phyloP scores from a whole-genome alignment of 345 rosid genomes.

The Melaleuca quinquenervia region DNA sequence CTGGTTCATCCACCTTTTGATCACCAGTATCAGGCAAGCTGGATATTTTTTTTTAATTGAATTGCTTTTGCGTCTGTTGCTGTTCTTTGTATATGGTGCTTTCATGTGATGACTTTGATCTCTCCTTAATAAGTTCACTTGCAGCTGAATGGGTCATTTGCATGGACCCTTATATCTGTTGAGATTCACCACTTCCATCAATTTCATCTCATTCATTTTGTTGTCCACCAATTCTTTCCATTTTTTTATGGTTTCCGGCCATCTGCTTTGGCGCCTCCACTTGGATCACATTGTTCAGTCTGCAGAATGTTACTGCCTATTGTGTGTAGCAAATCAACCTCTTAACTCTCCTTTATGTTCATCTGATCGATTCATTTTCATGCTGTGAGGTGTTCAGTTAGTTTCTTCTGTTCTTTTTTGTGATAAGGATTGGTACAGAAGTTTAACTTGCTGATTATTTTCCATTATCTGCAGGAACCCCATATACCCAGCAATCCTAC shows the following conservation, averaged over 20 bases:
- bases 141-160: background rate
- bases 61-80: background rate
- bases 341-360: background rate
- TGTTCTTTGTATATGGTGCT: background rate
- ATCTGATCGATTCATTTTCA: background rate
- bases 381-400: background rate
- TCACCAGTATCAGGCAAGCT: background rate
- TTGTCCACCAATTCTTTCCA: background rate
- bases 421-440: background rate
- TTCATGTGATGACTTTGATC: background rate
- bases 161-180: background rate
- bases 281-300: background rate
- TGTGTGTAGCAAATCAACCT: background rate
- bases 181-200: background rate
- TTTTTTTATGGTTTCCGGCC: background rate
- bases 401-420: background rate
- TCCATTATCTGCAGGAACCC: conserved; percentile 53
- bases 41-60: background rate
- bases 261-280: background rate
- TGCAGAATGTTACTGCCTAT: background rate
- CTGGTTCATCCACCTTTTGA: background rate
- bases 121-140: background rate
- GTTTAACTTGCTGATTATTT: background rate
- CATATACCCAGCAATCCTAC: conserved; percentile 94
- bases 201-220: background rate